phyloP scores from a whole-genome alignment of 371 early-diverging fungal species.

The Mucor sp. region DNA sequence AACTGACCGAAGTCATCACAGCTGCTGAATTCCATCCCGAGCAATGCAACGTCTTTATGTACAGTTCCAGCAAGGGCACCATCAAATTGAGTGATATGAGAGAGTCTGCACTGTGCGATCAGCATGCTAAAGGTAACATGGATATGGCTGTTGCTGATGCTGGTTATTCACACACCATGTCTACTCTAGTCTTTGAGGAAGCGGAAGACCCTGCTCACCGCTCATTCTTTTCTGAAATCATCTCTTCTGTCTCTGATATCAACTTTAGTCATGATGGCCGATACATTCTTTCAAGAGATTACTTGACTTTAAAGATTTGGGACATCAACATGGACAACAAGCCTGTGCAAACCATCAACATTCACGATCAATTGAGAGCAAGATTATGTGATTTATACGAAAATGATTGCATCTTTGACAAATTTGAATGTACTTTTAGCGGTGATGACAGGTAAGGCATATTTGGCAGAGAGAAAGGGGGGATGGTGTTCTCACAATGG shows the following conservation, averaged over 20 bases:
- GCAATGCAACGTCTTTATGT: slow-evolving; percentile 98
- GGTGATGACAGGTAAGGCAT: slow-evolving; percentile 75
- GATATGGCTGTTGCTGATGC: neutral
- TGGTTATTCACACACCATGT: neutral
- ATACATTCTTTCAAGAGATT: slow-evolving; percentile 96
- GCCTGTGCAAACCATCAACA: slow-evolving; percentile 93
- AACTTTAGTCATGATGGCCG: slow-evolving; percentile 96
- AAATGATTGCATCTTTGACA: slow-evolving; percentile 99
- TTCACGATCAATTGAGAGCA: slow-evolving; percentile 92
- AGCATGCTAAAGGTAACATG: slow-evolving; percentile 79
- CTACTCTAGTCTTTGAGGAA: slow-evolving; percentile 92
- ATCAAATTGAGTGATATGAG: slow-evolving; percentile 98
- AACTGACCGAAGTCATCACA: slow-evolving; percentile 99
- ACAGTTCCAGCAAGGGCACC: slow-evolving; percentile 97
- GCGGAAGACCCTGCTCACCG: slow-evolving; percentile 94
- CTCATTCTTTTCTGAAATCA: slow-evolving; percentile 98
- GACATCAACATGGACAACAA: slow-evolving; percentile 95
- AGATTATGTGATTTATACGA: slow-evolving; percentile 98
- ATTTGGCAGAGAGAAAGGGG: slow-evolving; percentile 2
- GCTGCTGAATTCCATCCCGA: slow-evolving; percentile 97
- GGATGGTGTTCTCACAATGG: too few relatives aligned
- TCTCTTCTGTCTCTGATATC: slow-evolving; percentile 96
- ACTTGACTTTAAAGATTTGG: slow-evolving; percentile 96
- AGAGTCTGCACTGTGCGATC: slow-evolving; percentile 93
- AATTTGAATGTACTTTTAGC: slow-evolving; percentile 97